Evolutionary conservation across 805 yeast species (phyloP).

Genomic region (Schizosaccharomyces lindneri): DNA sequence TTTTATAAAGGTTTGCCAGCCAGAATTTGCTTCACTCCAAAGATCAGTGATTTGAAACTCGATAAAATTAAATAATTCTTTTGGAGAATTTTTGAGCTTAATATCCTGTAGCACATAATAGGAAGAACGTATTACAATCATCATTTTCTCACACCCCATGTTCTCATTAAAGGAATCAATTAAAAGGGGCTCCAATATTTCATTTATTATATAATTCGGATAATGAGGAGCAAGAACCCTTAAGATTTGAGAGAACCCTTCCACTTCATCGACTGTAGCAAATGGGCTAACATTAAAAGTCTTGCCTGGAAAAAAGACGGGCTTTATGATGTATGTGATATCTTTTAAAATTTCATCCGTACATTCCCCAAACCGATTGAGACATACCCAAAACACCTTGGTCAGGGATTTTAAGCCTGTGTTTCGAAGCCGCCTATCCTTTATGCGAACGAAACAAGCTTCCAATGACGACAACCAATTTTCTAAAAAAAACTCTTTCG

Average conservation of each 20-base stretch:
- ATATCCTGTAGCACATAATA: not conserved
- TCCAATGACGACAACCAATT: constrained; percentile 55
- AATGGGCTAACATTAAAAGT: constrained; percentile 7
- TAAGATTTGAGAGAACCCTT: not conserved
- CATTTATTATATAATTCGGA: not conserved
- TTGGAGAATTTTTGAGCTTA: not conserved
- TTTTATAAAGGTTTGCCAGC: not conserved
- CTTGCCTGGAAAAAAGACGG: constrained; percentile 21
- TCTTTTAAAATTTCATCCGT: constrained; percentile 65
- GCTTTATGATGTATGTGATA: constrained; percentile 35
- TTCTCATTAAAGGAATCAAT: not conserved
- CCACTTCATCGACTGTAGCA: not conserved
- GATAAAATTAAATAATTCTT: not conserved
- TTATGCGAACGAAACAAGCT: constrained; percentile 30
- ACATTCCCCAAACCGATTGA: constrained; percentile 69
- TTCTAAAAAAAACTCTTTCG: constrained; percentile 43
- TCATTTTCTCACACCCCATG: not conserved
- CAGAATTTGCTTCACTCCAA: not conserved
- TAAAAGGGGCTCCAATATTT: not conserved
- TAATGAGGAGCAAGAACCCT: not conserved
- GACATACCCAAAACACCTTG: constrained; percentile 69
- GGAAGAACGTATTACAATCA: not conserved
- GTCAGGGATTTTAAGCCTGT: constrained; percentile 41
- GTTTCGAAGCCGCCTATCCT: constrained; percentile 35
- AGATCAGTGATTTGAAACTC: not conserved